Conservation (phyloP, 306 rosid species). For the Canavalia ensiformis region DNA sequence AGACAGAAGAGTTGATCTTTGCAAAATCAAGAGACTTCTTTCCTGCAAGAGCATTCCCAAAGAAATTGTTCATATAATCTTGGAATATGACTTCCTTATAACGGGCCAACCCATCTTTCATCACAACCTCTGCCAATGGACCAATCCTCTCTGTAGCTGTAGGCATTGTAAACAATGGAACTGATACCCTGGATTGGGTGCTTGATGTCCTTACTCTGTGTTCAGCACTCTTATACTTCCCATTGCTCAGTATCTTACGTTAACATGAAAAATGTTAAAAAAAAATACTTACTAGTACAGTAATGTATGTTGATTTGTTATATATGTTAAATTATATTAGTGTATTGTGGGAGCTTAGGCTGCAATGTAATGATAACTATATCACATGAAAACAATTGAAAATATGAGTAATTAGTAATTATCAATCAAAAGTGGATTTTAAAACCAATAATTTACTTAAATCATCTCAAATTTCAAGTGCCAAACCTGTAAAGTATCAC, state of each 20-base stretch:
- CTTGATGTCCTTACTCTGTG: constrained; percentile 64
- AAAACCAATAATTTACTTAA: neutral
- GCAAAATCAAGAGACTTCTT: constrained; percentile 74
- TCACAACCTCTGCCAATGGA: constrained; percentile 57
- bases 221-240: constrained; percentile 72
- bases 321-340: too few species aligned
- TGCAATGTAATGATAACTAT: too few species aligned
- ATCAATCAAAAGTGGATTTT: too few species aligned
- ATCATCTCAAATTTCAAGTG: neutral
- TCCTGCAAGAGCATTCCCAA: constrained; percentile 64
- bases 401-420: too few species aligned
- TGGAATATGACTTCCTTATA: constrained; percentile 60
- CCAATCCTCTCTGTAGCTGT: constrained; percentile 54
- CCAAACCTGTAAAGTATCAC: constrained; percentile 56
- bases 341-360: too few species aligned
- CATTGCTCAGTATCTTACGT: constrained; percentile 67
- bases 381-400: too few species aligned
- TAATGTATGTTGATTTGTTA: too few species aligned
- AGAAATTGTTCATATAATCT: constrained; percentile 70
- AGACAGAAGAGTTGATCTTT: neutral
- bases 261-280: neutral
- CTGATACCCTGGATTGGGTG: constrained; percentile 66
- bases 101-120: constrained; percentile 57
- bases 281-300: neutral
- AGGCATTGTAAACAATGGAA: constrained; percentile 60